Evolutionary conservation across 805 yeast genomes (phyloP).

Genomic region (Debaryomyces tyrocola): DNA sequence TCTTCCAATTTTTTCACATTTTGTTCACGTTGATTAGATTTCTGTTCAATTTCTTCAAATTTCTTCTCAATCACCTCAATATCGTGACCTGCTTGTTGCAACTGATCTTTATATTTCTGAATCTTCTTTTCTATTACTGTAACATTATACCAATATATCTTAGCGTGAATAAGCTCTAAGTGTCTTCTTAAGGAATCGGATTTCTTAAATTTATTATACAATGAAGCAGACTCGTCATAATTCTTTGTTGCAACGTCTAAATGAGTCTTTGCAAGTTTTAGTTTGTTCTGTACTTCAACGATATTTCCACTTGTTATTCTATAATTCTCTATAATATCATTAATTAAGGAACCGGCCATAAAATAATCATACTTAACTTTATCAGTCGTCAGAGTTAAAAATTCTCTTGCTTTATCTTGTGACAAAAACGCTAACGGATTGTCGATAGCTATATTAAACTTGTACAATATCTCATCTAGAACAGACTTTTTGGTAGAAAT

Average conservation of each 20-base stretch:
- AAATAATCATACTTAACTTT: conserved; percentile 71
- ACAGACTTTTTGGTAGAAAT: conserved; percentile 63
- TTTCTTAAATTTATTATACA: conserved; percentile 34
- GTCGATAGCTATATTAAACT: conserved; percentile 75
- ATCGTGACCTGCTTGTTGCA: conserved; percentile 18
- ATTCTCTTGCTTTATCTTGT: conserved; percentile 92
- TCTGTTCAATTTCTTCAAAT: conserved; percentile 2
- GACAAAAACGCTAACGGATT: conserved; percentile 92
- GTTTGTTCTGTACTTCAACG: conserved; percentile 26
- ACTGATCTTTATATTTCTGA: conserved; percentile 9
- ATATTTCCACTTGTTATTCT: conserved; percentile 28
- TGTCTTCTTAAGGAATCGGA: conserved; percentile 34
- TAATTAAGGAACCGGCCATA: conserved; percentile 76
- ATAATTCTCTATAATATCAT: conserved; percentile 61
- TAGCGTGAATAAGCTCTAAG: conserved; percentile 37
- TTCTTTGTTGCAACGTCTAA: conserved; percentile 24
- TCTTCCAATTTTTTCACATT: conserved; percentile 8
- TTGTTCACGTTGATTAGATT: background rate
- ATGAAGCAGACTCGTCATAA: conserved; percentile 26
- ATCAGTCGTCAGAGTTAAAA: conserved; percentile 75
- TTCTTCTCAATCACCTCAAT: conserved; percentile 14
- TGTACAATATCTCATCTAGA: conserved; percentile 65
- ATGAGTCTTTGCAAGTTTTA: conserved; percentile 24
- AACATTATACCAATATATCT: conserved; percentile 44
- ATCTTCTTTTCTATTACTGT: conserved; percentile 27